Base-by-base conservation (phyloP, 768 basidiomycete genomes). In the Pulveroboletus sp. region DNA sequence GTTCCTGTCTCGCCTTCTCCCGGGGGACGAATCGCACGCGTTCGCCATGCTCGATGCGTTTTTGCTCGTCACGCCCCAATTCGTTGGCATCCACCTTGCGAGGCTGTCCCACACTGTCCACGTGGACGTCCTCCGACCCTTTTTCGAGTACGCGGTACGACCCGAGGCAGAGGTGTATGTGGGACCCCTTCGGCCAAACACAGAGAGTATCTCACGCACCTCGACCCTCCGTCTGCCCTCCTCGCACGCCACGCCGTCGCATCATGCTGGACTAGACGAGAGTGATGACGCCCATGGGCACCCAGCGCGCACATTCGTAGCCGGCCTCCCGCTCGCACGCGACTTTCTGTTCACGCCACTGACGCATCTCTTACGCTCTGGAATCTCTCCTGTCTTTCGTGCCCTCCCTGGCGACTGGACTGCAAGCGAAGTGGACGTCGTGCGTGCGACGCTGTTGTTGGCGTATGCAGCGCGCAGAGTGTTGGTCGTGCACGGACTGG, bases 331-430 rank as follows among this genome's bases (percentile, higher is more conserved):
- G 26, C 69, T 79, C 17, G 47, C 69, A 2, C 68, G 68, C 8
- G 85, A 89, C 61, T 95, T 92, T 88, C 63, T 78, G 6, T 73
- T 86, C 38, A 66, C 73, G 0, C 81, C 92, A 0, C 63, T 96
- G 5, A 79, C 90, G 57, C 85, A 93, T 56, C 78, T 97, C 8
- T 72, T 97, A 8, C 82, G 83, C 9, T 94, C 93, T 0, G 84
- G 82, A 0, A 81, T 84, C 0, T 79, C 85, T 1, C 69, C 77
- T 0, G 85, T 90, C 0, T 87, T 95, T 70, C 75, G 77, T 32
- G 57, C 74, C 18, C 75, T 89, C 2, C 89, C 92, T 0, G 52
- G 69, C 0, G 73, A 76, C 3, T 95, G 93, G 93, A 77, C 85
- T 59, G 81, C 83, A 0, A 84, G 82, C 3, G 93, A 97, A 65